phyloP scores from a whole-genome alignment of 2,329 filamentous ascomycete genomes.

The Paraconiothyrium brasiliense region DNA sequence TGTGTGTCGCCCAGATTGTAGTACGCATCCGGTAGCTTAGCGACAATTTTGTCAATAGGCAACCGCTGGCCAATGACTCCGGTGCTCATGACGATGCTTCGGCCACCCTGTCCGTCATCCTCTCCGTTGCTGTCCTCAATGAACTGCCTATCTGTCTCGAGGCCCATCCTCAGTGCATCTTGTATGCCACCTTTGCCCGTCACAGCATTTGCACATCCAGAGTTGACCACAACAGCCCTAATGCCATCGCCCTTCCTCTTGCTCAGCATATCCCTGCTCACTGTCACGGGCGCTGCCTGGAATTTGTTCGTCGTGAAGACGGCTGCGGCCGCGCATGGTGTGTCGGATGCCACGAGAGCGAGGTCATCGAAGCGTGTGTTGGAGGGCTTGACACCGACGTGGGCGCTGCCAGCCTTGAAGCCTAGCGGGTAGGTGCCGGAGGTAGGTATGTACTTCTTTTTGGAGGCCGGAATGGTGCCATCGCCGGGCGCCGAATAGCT shows the following conservation, averaged over 20 bases:
- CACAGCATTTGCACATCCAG: slow-evolving; percentile 95
- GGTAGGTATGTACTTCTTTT: slow-evolving; percentile 89
- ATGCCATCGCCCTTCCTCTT: slow-evolving; percentile 74
- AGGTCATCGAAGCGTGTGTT: slow-evolving; percentile 94
- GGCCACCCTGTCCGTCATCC: slow-evolving; percentile 59
- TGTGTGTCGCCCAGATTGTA: slow-evolving; percentile 77
- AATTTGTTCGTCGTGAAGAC: slow-evolving; percentile 99
- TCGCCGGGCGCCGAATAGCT: slow-evolving; percentile 68
- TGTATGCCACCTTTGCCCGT: slow-evolving; percentile 89
- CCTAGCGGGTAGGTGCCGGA: slow-evolving; percentile 89
- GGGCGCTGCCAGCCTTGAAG: slow-evolving; percentile 84
- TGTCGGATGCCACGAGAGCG: slow-evolving; percentile 85
- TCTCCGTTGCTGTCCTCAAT: slow-evolving; percentile 42
- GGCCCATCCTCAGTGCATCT: slow-evolving; percentile 86
- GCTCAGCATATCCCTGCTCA: slow-evolving; percentile 77
- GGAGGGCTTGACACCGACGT: slow-evolving; percentile 91
- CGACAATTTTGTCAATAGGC: slow-evolving; percentile 88
- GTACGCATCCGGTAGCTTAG: slow-evolving; percentile 81
- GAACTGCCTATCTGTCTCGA: slow-evolving; percentile 75
- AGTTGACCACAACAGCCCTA: slow-evolving; percentile 88
- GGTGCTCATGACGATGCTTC: slow-evolving; percentile 96
- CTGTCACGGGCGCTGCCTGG: slow-evolving; percentile 92
- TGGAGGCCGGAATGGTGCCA: slow-evolving; percentile 74
- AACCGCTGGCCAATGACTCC: slow-evolving; percentile 96
- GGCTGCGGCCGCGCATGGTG: slow-evolving; percentile 84